Percentiles rank a stretch among this genome's conserved stretches.
These are phyloP conservation scores for Helicocarpus griseus DNA, from an alignment of 2,329 filamentous ascomycete species.

Conservation along the genomic window DNA sequence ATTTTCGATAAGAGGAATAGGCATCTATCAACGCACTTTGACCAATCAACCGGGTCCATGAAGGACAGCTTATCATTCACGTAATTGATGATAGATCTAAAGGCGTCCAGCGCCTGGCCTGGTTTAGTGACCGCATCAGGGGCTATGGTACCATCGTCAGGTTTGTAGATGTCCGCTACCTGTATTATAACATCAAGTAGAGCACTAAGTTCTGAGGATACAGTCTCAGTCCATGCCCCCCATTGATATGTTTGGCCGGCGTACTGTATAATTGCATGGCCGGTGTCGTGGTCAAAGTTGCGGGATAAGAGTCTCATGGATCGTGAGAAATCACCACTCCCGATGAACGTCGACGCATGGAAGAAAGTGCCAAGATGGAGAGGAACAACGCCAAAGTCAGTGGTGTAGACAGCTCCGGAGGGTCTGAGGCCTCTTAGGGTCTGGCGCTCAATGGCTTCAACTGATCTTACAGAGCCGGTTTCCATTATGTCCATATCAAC, in stretches of 20 bases:
- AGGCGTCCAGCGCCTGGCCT: conserved; percentile 14
- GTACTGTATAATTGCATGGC: conserved; percentile 30
- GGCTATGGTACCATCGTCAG: conserved; percentile 3
- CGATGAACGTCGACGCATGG: conserved; percentile 47
- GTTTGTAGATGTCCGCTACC: neutral
- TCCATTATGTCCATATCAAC: conserved; percentile 14
- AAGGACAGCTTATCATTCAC: conserved; percentile 42
- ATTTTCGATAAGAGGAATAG: conserved; percentile 29
- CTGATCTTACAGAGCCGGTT: conserved; percentile 1
- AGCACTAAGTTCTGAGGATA: conserved; percentile 37
- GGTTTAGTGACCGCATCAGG: conserved; percentile 7
- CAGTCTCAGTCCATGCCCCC: conserved; percentile 47
- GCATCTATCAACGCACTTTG: conserved; percentile 33
- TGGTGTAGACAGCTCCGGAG: conserved; percentile 42
- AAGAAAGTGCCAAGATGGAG: conserved; percentile 46
- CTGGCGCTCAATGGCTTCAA: neutral
- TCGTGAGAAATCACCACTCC: conserved; percentile 44
- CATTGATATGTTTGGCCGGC: conserved; percentile 32
- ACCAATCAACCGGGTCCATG: conserved; percentile 45
- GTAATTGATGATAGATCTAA: conserved; percentile 41
- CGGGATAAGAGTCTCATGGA: conserved; percentile 33
- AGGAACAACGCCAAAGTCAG: conserved; percentile 44
- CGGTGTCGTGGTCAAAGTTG: conserved; percentile 35
- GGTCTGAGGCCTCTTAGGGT: conserved; percentile 34
- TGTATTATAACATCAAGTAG: conserved; percentile 25